phyloP scores from a whole-genome alignment of 495 filamentous ascomycete species.

The Xylaria venustula region DNA sequence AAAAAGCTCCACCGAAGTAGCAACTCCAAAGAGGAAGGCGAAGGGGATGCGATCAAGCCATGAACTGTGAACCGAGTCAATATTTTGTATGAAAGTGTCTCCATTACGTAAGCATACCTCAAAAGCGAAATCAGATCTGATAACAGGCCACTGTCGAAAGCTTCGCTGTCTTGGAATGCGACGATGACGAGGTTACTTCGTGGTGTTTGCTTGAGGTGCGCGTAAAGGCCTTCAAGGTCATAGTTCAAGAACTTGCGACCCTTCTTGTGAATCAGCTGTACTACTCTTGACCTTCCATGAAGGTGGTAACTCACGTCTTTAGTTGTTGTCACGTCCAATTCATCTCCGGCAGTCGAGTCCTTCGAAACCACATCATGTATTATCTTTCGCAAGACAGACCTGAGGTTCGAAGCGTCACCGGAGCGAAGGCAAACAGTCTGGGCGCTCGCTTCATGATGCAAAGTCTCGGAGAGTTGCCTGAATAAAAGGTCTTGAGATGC shows the following conservation, averaged over 20 bases:
- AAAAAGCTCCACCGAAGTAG: slow-evolving; percentile 87
- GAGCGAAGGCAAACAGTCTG: slow-evolving; percentile 72
- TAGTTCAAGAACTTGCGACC: slow-evolving; percentile 80
- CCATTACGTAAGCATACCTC: slow-evolving; percentile 51
- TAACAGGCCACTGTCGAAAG: slow-evolving; percentile 77
- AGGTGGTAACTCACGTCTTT: slow-evolving; percentile 50
- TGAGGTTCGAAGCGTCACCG: slow-evolving; percentile 77
- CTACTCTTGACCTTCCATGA: background rate
- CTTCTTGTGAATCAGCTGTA: slow-evolving; percentile 31
- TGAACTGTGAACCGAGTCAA: slow-evolving; percentile 49
- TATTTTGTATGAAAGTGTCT: background rate
- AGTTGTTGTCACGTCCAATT: slow-evolving; percentile 42
- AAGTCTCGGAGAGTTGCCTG: slow-evolving; percentile 59
- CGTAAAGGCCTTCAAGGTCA: slow-evolving; percentile 78
- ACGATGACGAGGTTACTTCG: slow-evolving; percentile 68
- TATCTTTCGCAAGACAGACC: slow-evolving; percentile 76
- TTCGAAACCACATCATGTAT: slow-evolving; percentile 61
- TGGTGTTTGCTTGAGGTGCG: slow-evolving; percentile 54
- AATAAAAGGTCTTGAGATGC: slow-evolving; percentile 74
- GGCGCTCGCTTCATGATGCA: slow-evolving; percentile 46
- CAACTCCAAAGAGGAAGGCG: slow-evolving; percentile 80
- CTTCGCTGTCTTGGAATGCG: slow-evolving; percentile 87
- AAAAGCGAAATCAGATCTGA: slow-evolving; percentile 77
- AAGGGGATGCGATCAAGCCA: slow-evolving; percentile 92
- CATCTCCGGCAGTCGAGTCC: slow-evolving; percentile 49